Evolutionary conservation across 331 rosid species (phyloP).

Genomic region (Quercus phellos): DNA sequence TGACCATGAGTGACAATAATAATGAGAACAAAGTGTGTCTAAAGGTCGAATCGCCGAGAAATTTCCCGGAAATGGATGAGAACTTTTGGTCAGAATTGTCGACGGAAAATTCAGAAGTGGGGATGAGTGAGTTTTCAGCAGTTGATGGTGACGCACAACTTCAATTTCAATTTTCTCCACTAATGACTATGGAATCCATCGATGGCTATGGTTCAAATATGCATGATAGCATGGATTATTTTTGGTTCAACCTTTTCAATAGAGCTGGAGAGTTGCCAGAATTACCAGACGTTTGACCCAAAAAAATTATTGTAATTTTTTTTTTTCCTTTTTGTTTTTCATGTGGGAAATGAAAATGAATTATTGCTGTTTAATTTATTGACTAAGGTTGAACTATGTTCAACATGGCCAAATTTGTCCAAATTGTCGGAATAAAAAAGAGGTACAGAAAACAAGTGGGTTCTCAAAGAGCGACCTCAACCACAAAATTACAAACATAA

Average conservation of each 20-base stretch:
- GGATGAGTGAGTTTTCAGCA: not conserved
- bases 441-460: too few species aligned
- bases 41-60: not conserved
- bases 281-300: not conserved
- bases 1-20: slow-evolving; percentile 1
- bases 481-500: not conserved
- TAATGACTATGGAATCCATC: not conserved
- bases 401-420: not conserved
- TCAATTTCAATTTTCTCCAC: slow-evolving; percentile 11
- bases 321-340: not conserved
- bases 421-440: not conserved
- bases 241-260: slow-evolving; percentile 29
- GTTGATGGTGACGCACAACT: not conserved
- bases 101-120: not conserved
- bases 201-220: slow-evolving; percentile 1
- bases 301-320: not conserved
- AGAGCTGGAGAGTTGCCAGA: slow-evolving; percentile 25
- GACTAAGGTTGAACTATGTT: not conserved
- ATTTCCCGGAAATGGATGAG: slow-evolving; percentile 23
- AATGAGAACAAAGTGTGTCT: not conserved
- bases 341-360: not conserved
- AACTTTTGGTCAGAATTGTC: slow-evolving; percentile 36
- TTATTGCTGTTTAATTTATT: not conserved
- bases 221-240: slow-evolving; percentile 25
- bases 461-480: not conserved